Base-by-base conservation (phyloP, 1,139 yeast genomes). In the Yamadazyma triangularis region DNA sequence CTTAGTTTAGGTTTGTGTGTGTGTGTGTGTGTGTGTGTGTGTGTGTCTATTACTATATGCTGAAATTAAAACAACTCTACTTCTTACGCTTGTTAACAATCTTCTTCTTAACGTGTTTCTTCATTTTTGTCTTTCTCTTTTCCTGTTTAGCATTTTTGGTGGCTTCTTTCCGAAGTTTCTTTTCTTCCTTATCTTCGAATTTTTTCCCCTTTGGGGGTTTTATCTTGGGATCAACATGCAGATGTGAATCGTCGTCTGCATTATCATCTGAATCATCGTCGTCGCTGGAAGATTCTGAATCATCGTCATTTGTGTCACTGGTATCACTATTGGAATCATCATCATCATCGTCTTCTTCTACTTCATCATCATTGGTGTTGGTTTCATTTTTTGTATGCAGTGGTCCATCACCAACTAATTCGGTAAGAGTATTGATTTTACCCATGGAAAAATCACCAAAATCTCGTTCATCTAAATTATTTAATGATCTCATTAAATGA, bases 81-180 rank as follows among this genome's bases (percentile, higher is more conserved):
- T 16, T 51, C 46, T 68, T 66, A 30, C 73, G 51, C 50, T 82
- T 83, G 41, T 68, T 77, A 5, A 81, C 68, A 26, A 82, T 60
- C 53, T 81, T 82, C 72, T 91, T 91, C 64, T 91, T 91, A 24
- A 87, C 60, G 56, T 85, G 87, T 57, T 93, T 93, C 57, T 91
- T 91, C 80, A 91, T 82, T 56, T 93, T 93, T 4, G 79, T 79
- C 51, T 87, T 81, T 36, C 98, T 72, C 61, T 85, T 88, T 47
- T 89, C 97, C 47, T 82, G 83, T 40, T 87, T 85, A 11, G 79
- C 87, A 24, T 79, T 83, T 53, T 87, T 91, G 13, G 87, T 81
- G 15, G 81, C 83, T 47, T 81, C 82, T 57, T 93, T 93, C 34
- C 97, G 73, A 29, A 77, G 80, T 50, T 82, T 86, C 56, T 89